These are phyloP conservation scores for Mortierella sp. DNA, from an alignment of 371 early-diverging fungal genomes.

Conservation along the genomic window DNA sequence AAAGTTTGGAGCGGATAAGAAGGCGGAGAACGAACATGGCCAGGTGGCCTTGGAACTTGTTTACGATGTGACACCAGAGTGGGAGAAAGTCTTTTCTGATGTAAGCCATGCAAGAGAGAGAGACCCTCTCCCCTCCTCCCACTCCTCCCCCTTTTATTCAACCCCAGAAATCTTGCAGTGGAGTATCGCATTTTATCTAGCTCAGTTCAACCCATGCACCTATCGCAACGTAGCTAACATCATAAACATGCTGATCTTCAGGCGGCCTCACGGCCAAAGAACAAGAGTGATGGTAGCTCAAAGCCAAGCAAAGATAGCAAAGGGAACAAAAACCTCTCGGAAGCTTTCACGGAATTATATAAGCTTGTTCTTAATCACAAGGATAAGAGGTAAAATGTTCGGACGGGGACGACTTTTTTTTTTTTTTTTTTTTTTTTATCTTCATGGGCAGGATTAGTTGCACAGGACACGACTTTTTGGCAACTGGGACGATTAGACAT, in stretches of 20 bases:
- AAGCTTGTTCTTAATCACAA: conserved; percentile 47
- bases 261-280: too few relatives aligned
- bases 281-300: too few relatives aligned
- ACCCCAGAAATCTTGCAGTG: too few relatives aligned
- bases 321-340: conserved; percentile 35
- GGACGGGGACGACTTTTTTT: too few relatives aligned
- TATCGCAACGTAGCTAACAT: too few relatives aligned
- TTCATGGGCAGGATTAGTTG: neutral
- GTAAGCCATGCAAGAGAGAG: conserved; percentile 9
- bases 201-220: too few relatives aligned
- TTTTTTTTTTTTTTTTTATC: neutral
- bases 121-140: too few relatives aligned
- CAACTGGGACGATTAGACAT: too few relatives aligned
- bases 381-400: conserved; percentile 42
- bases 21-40: conserved; percentile 74
- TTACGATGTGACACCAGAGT: conserved; percentile 67
- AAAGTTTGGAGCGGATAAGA: conserved; percentile 70
- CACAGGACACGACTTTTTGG: too few relatives aligned
- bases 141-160: too few relatives aligned
- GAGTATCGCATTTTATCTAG: too few relatives aligned
- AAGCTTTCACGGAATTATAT: conserved; percentile 48
- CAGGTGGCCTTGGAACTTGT: conserved; percentile 81
- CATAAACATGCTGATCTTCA: too few relatives aligned
- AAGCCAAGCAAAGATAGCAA: conserved; percentile 26
- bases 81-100: conserved; percentile 59